phyloP scores from a whole-genome alignment of 2,329 filamentous ascomycete genomes.

The Phaeoacremonium minimum region DNA sequence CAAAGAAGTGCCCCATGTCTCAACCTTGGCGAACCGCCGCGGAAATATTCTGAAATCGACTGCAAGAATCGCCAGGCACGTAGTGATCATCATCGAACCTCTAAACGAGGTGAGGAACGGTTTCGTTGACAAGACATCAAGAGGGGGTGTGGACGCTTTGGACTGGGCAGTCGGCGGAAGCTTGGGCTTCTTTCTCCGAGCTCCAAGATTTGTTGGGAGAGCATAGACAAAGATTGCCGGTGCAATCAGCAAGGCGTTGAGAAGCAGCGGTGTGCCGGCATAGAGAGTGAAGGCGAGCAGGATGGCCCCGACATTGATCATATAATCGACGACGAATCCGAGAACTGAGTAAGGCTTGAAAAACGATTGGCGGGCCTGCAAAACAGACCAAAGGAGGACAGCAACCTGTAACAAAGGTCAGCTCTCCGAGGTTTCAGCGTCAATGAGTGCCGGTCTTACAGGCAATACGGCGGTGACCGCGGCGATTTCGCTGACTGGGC shows the following conservation, averaged over 20 bases:
- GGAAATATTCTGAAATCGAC: constrained; percentile 95
- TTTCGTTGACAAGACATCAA: constrained; percentile 68
- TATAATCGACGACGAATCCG: constrained; percentile 73
- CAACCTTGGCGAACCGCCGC: constrained; percentile 91
- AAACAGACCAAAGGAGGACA: constrained; percentile 79
- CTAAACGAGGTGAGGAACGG: constrained; percentile 92
- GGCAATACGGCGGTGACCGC: constrained; percentile 79
- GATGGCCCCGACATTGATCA: constrained; percentile 79
- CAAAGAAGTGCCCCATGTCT: constrained; percentile 98
- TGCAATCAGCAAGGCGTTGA: constrained; percentile 69
- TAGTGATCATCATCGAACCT: constrained; percentile 85
- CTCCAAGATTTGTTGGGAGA: constrained; percentile 38
- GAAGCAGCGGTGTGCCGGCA: constrained; percentile 65
- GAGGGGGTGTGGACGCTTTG: constrained; percentile 20
- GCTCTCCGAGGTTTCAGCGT: constrained; percentile 13
- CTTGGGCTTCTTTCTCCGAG: constrained; percentile 43
- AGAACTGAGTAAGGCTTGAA: constrained; percentile 71
- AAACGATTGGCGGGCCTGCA: constrained; percentile 80
- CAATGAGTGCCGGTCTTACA: constrained; percentile 42
- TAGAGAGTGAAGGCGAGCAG: constrained; percentile 86
- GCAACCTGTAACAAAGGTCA: constrained; percentile 55
- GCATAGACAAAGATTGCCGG: constrained; percentile 63
- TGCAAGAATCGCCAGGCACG: constrained; percentile 88
- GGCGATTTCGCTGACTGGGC: constrained; percentile 81
- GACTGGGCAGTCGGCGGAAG: constrained; percentile 37